phyloP scores from a whole-genome alignment of 2,329 filamentous ascomycete genomes.

The Ustulina deusta region DNA sequence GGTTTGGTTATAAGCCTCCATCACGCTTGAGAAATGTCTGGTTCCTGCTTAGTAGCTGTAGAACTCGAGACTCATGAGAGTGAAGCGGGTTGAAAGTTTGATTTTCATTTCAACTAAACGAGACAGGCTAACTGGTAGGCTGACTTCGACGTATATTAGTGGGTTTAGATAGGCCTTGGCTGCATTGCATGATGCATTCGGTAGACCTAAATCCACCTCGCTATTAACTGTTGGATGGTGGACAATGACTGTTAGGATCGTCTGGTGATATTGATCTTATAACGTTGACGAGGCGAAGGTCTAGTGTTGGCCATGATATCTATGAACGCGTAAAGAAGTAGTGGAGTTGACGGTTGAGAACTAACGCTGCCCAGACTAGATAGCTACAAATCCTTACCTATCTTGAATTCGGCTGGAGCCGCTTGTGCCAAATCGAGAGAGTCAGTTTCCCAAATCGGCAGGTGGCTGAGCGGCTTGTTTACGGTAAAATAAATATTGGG shows the following conservation, averaged over 20 bases:
- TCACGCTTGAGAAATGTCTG: not conserved
- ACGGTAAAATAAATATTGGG: constrained; percentile 9
- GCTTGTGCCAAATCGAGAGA: not conserved
- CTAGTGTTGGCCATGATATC: too few relatives aligned
- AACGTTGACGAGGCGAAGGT: not conserved
- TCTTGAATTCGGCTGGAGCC: not conserved
- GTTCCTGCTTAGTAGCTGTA: not conserved
- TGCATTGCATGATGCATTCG: constrained; percentile 5
- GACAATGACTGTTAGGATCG: not conserved
- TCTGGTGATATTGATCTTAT: not conserved
- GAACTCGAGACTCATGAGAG: not conserved
- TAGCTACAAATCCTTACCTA: not conserved
- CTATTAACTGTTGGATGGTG: not conserved
- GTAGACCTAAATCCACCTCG: not conserved
- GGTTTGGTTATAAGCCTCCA: not conserved
- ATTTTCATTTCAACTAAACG: not conserved
- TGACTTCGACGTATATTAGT: not conserved
- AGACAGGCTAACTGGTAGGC: not conserved
- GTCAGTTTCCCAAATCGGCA: constrained; percentile 29
- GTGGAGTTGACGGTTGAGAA: not conserved
- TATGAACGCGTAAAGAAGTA: not conserved
- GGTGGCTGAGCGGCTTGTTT: constrained; percentile 2
- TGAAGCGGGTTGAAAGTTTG: not conserved
- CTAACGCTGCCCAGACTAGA: not conserved
- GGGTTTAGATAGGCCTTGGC: constrained; percentile 1